Evolutionary conservation across 2,329 filamentous ascomycete genomes (phyloP), one percentile per base, ranked within the genome.

Genomic region (Epichloe glyceriae): DNA sequence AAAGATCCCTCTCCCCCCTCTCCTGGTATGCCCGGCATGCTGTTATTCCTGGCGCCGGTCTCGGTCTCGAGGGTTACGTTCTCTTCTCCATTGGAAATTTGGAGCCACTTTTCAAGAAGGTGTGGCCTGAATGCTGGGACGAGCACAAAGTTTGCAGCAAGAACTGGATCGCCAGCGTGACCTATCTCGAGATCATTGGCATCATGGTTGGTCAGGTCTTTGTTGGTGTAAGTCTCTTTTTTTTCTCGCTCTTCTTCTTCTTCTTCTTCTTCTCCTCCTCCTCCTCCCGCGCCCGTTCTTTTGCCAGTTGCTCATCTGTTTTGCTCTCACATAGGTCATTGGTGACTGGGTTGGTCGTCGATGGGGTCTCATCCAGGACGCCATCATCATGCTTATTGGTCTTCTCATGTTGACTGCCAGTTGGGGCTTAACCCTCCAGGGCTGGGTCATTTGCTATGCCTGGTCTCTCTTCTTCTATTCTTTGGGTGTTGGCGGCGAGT

Each of bases 1-100:
- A 75, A 82, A 50, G 88, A 96, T 62, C 89, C 90, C 33, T 96
- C 15, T 86, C 83, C 50, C 89, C 90, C 0, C 51, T 97, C n/a
- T 73, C 76, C 22, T 93, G 83, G 76, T 97, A 97, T 67, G 85
- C 94, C 64, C 80, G 82, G 62, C 93, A 95, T 64, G 91, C 90
- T 69, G 85, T 96, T 50, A 81, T 97, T 52, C 91, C 91, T 47
- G 91, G 91, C 69, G 89, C 89, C 57, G 91, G 91, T 64, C 80
- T 97, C 48, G 85, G 89, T 64, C 79, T 97, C 30, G 91, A 97
- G 76, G 91, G 88, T 60, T 97, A 96, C 64, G 90, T 96, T 41
- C 79, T 97, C 19, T 97, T 97, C 75, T 96, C 90, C 55, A 96
- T 97, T 59, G 91, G 91, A 52, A 96, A 95, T 68, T 73, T 97